A percentile compares a stretch with the other conserved stretches of the same genome.
phyloP scores from a whole-genome alignment of 2,329 filamentous ascomycete species.

The Lasiodiplodia gonubiensis region DNA sequence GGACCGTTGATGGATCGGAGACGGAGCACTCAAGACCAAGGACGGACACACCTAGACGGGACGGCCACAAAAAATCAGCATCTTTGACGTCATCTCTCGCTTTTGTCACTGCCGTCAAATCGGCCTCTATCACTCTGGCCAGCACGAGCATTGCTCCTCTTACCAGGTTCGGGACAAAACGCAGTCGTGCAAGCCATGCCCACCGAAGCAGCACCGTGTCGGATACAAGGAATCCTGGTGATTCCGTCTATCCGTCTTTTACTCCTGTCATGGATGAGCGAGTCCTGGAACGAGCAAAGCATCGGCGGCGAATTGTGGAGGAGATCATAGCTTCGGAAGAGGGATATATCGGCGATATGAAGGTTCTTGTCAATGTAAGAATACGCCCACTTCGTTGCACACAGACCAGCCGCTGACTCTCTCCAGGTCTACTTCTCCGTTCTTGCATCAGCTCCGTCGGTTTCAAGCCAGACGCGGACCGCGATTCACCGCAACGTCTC shows the following conservation, averaged over 20 bases:
- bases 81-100: conserved; percentile 78
- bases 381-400: background rate
- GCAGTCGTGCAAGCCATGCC: conserved; percentile 53
- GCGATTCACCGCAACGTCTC: conserved; percentile 81
- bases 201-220: conserved; percentile 66
- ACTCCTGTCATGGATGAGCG: conserved; percentile 63
- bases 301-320: conserved; percentile 79
- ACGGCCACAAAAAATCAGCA: conserved; percentile 47
- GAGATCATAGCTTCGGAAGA: conserved; percentile 88
- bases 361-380: conserved; percentile 81
- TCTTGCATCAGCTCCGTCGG: conserved; percentile 70
- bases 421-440: conserved; percentile 57
- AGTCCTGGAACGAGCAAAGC: conserved; percentile 72
- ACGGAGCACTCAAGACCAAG: background rate
- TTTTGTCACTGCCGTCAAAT: conserved; percentile 81
- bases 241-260: conserved; percentile 58
- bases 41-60: conserved; percentile 26
- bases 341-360: conserved; percentile 84
- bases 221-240: conserved; percentile 63
- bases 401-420: background rate
- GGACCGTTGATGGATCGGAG: conserved; percentile 41
- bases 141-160: conserved; percentile 72
- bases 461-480: conserved; percentile 68
- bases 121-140: conserved; percentile 77
- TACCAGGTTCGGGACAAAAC: conserved; percentile 60